Conservation (phyloP, 768 basidiomycete species). For the Lanmaoa rubissima region DNA sequence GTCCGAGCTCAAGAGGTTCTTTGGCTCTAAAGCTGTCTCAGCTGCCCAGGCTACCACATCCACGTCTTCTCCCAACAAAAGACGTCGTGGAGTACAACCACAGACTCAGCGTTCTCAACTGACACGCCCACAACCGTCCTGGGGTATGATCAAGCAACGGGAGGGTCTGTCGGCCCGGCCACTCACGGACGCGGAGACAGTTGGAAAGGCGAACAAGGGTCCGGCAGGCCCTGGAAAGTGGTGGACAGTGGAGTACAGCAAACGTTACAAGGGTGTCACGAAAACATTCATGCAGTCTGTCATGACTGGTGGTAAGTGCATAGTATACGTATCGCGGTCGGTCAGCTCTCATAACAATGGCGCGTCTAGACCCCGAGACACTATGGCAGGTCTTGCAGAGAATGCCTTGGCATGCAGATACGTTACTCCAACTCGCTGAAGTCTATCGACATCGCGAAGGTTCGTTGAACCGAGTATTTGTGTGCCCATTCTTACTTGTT, state of each 20-base stretch:
- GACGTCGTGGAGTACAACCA: constrained; percentile 38
- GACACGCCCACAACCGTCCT: constrained; percentile 70
- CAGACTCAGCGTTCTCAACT: constrained; percentile 62
- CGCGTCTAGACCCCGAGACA: constrained; percentile 65
- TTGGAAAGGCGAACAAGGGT: constrained; percentile 42
- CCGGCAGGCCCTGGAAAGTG: constrained; percentile 62
- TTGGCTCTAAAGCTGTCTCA: constrained; percentile 86
- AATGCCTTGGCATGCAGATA: constrained; percentile 92
- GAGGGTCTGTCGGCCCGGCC: constrained; percentile 71
- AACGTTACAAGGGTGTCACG: constrained; percentile 79
- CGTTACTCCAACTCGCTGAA: constrained; percentile 43
- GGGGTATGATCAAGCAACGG: constrained; percentile 68
- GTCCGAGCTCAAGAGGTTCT: constrained; percentile 90
- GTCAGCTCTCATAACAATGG: not conserved
- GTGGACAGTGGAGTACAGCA: constrained; percentile 89
- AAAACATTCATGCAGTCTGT: constrained; percentile 80
- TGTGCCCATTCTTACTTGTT: not conserved
- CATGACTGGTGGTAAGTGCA: constrained; percentile 68
- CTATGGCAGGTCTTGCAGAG: constrained; percentile 74
- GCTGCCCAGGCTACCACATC: constrained; percentile 46
- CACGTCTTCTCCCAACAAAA: constrained; percentile 34
- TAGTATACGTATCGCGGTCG: not conserved
- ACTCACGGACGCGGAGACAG: constrained; percentile 54
- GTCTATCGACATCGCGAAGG: constrained; percentile 76
- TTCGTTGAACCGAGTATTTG: constrained; percentile 26